Base-by-base conservation (phyloP, 768 basidiomycete genomes). In the Calocybe gangraenosa region DNA sequence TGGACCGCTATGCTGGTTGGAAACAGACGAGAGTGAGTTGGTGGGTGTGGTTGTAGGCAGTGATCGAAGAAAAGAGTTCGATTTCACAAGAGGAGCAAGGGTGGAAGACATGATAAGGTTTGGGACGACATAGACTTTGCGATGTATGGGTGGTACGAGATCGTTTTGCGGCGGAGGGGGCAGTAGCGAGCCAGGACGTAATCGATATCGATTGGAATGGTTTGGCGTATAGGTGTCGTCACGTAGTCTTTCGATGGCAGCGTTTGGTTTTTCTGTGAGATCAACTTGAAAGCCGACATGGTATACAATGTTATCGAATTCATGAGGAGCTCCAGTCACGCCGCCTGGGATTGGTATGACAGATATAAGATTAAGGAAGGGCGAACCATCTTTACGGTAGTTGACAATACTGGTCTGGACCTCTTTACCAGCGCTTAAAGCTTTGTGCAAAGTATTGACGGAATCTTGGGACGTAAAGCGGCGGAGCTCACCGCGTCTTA, bases 241-340 rank as follows among this genome's bases (percentile, higher is more conserved):
- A 15, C 75, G 67, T 42, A 93, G 73, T 60, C 84, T 89, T 52
- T 86, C 77, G 42, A 93, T 66, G 48, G 96, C 93, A 2, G 79
- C 79, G 53, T 81, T 81, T 2, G 92, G 92, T 66, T 94, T 92
- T 56, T 86, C 81, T 14, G 82, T 82, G 39, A 99, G 71, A 64
- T 97, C 92, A 44, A 96, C 87, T 65, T 99, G 93, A 72, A 99
- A 98, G 0, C 96, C 96, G 40, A 99, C 84, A 56, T 90, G 86
- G 60, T 87, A 95, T 7, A 80, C 82, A 32, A 89, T 74, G 36
- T 94, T 85, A 43, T 81, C 79, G 30, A 74, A 73, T 52, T 82
- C 84, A 34, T 79, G 73, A 51, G 65, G 33, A 22, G 53, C 58
- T 60, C 73, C 65, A 46, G 52, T 47, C 55, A 69, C 73, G 15